phyloP scores from a whole-genome alignment of 768 basidiomycete species.

The Tulasnella sp. region DNA sequence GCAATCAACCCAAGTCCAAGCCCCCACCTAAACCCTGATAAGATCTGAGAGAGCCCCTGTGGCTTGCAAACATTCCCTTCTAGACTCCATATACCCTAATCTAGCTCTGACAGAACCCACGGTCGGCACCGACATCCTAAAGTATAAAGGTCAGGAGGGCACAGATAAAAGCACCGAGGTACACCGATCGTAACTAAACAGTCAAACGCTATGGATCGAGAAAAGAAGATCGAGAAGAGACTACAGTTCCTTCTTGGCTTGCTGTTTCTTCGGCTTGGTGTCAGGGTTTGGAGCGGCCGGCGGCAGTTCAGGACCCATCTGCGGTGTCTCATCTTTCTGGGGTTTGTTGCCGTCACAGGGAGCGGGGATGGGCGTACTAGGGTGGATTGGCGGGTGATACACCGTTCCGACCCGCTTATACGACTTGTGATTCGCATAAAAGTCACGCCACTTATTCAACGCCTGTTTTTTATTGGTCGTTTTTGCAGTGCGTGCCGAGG shows the following conservation, averaged over 20 bases:
- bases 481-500: background rate
- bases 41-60: slow-evolving; percentile 1
- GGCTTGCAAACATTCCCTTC: background rate
- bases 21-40: background rate
- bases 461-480: slow-evolving; percentile 4
- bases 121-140: background rate
- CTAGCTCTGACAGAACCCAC: background rate
- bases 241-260: background rate
- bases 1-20: background rate
- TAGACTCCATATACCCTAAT: background rate
- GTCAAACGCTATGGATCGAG: too few species aligned
- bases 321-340: background rate
- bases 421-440: slow-evolving; percentile 76
- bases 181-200: too few species aligned
- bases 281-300: background rate
- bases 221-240: background rate
- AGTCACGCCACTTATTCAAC: slow-evolving; percentile 82
- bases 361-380: slow-evolving; percentile 26
- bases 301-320: background rate
- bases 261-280: background rate
- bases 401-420: slow-evolving; percentile 79
- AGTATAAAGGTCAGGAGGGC: background rate
- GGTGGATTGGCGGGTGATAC: slow-evolving; percentile 35
- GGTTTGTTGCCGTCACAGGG: slow-evolving; percentile 21
- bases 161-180: too few species aligned